These are phyloP conservation scores for Phaeoacremonium minimum DNA, from an alignment of 2,329 filamentous ascomycete genomes.

Conservation along the genomic window DNA sequence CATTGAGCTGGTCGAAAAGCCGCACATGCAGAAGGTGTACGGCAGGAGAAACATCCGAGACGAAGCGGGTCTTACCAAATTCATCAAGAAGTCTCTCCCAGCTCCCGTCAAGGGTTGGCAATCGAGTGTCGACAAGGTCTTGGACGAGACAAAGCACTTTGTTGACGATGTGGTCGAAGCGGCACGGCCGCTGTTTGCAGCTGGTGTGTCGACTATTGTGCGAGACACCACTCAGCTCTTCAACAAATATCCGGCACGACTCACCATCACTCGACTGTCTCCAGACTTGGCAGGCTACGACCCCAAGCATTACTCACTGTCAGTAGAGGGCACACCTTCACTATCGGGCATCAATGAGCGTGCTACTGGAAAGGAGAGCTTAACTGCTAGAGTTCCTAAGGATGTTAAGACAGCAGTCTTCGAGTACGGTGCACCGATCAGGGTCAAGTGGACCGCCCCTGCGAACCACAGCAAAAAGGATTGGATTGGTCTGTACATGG, in stretches of 20 bases:
- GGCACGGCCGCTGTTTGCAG: slow-evolving; percentile 79
- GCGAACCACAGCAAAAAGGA: slow-evolving; percentile 83
- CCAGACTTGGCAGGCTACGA: slow-evolving; percentile 78
- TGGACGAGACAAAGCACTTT: slow-evolving; percentile 82
- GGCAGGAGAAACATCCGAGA: slow-evolving; percentile 69
- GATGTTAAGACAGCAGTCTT: slow-evolving; percentile 72
- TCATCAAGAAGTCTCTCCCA: slow-evolving; percentile 80
- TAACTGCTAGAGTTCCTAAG: slow-evolving; percentile 63
- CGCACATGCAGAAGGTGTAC: slow-evolving; percentile 98
- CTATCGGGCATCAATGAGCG: slow-evolving; percentile 50
- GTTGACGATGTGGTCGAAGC: slow-evolving; percentile 87
- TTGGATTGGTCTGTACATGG: slow-evolving; percentile 95
- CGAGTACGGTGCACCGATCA: slow-evolving; percentile 87
- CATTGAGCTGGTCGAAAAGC: slow-evolving; percentile 89
- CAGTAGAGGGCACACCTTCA: slow-evolving; percentile 62
- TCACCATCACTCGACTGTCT: slow-evolving; percentile 76
- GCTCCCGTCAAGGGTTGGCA: slow-evolving; percentile 79
- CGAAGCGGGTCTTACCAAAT: slow-evolving; percentile 89
- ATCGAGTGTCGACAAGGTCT: slow-evolving; percentile 79
- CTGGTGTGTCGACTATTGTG: slow-evolving; percentile 81
- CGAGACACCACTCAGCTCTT: slow-evolving; percentile 85
- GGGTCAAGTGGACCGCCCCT: slow-evolving; percentile 86
- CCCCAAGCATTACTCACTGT: slow-evolving; percentile 73
- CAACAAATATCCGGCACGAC: slow-evolving; percentile 80
- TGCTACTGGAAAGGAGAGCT: slow-evolving; percentile 69